Evolutionary conservation across 2,329 filamentous ascomycete genomes (phyloP), one percentile per base, ranked within the genome.

Genomic region (Epichloe typhina): DNA sequence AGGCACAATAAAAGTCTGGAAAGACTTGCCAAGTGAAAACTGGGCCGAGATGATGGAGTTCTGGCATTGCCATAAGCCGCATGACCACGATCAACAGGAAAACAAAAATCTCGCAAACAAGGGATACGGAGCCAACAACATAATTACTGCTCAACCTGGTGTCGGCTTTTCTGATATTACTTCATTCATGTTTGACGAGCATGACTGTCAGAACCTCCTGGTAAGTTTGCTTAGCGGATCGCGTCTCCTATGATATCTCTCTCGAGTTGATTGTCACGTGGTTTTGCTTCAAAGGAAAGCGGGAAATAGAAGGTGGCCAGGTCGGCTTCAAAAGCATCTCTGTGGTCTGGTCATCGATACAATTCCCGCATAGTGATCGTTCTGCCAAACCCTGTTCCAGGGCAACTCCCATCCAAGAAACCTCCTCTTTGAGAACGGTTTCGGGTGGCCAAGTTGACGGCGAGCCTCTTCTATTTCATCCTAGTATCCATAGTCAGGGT

Each of bases 21-120:
- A 91, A 67, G 89, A 98, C 62, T 71, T 98, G 17, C 93, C 93
- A 0, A 95, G 89, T 62, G 89, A 95, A 59, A 91, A 95, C 61
- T 98, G 93, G 93, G 94, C 93, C 0, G 93, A 98, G 69, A 95
- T 98, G 90, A 98, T 98, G 93, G 94, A 98, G 66, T 95, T 98
- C 59, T 98, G 93, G 93, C 94, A 98, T 67, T 98, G 93, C 62
- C 93, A 98, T 66, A 97, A 97, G 67, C 93, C 94, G 39, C 75
- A 82, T 54, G 72, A 81, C 50, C 72, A 80, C 54, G 65, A 65
- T 17, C 56, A 65, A 35, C 67, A 72, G 41, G 62, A 72, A 33
- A 60, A 75, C 21, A 68, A 76, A n/a, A 65, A 68, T 44, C 71
- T 80, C 15, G 72, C 76, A 36, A 69, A 74, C 11, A 85, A 88